phyloP scores from a whole-genome alignment of 257 asterid species.

The Solanum megistacrolobum region DNA sequence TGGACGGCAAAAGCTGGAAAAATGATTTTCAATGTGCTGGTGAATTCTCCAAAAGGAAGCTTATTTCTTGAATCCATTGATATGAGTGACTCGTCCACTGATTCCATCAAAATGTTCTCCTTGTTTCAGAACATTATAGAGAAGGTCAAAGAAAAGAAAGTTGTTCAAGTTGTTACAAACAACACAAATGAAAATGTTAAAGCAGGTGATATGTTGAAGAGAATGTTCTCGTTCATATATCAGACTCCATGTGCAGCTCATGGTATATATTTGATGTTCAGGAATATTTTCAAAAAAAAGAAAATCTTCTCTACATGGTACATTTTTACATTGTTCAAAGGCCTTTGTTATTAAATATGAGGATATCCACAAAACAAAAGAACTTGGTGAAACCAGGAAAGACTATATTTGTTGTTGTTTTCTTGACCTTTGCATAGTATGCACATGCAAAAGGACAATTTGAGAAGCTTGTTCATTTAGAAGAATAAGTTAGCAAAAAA shows the following conservation, averaged over 20 bases:
- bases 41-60: not conserved
- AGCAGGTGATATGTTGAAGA: not conserved
- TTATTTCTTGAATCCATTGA: not conserved
- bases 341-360: not conserved
- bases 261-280: not conserved
- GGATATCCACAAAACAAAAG: not conserved
- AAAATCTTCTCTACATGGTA: not conserved
- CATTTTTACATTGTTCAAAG: not conserved
- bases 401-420: too few relatives aligned
- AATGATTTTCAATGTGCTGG: not conserved
- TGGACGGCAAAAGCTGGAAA: not conserved
- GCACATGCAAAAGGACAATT: not conserved
- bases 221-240: not conserved
- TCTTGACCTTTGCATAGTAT: not conserved
- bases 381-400: not conserved
- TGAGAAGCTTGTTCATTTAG: not conserved
- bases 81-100: not conserved
- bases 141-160: not conserved
- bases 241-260: not conserved
- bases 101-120: not conserved
- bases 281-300: not conserved
- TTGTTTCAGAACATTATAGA: not conserved
- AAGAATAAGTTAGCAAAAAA: not conserved
- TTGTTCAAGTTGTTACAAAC: not conserved
- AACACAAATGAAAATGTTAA: not conserved